These are phyloP conservation scores for Gardenia jasminoides DNA, from an alignment of 257 asterid species.

Conservation along the genomic window DNA sequence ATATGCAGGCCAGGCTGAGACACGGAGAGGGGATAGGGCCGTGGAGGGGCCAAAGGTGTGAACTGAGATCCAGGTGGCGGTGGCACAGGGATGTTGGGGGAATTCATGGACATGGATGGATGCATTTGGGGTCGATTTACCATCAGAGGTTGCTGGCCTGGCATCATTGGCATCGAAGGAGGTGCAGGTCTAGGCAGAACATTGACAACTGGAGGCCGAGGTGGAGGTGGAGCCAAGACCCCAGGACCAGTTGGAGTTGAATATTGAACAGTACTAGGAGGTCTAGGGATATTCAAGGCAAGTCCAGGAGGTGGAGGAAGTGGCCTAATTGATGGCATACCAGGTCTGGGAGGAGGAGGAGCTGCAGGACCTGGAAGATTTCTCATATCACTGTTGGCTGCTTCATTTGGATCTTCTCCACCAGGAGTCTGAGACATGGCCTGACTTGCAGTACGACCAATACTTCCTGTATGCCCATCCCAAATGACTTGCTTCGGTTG, in stretches of 20 bases:
- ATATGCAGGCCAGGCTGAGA: constrained; percentile 72
- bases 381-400: constrained; percentile 45
- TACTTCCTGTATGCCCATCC: constrained; percentile 96
- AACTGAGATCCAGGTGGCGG: constrained; percentile 87
- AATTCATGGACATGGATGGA: constrained; percentile 42
- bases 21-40: constrained; percentile 53
- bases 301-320: constrained; percentile 92
- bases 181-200: constrained; percentile 71
- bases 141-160: constrained; percentile 62
- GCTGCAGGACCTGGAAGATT: constrained; percentile 76
- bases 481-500: constrained; percentile 97
- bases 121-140: constrained; percentile 68
- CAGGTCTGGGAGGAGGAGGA: constrained; percentile 79
- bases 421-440: constrained; percentile 75
- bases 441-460: constrained; percentile 89
- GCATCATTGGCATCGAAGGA: constrained; percentile 69
- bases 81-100: constrained; percentile 53
- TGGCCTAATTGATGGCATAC: constrained; percentile 67
- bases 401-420: constrained; percentile 58
- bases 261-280: constrained; percentile 55
- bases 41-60: constrained; percentile 60
- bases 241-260: constrained; percentile 43
- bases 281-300: constrained; percentile 74
- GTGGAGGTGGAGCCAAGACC: constrained; percentile 59
- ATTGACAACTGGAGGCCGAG: constrained; percentile 62